A percentile compares a stretch with the other conserved stretches of the same genome.
Conservation (phyloP, 2,329 filamentous ascomycete species). For the Tolypocladium cylindrosporum region DNA sequence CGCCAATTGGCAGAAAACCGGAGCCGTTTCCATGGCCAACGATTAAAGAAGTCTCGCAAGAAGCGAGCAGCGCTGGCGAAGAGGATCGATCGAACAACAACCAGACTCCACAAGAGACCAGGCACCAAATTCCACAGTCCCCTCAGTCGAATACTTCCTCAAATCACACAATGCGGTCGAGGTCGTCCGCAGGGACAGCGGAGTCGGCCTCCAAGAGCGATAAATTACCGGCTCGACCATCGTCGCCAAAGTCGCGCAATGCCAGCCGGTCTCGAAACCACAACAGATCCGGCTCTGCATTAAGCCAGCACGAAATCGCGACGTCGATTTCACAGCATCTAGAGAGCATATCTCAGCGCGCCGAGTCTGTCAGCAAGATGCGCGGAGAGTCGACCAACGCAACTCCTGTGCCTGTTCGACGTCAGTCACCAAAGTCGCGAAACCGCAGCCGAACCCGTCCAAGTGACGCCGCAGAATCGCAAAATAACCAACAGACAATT, state of each 20-base stretch:
- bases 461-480: not conserved
- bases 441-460: constrained; percentile 8
- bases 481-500: constrained; percentile 8
- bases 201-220: not conserved
- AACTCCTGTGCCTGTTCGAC: constrained; percentile 1
- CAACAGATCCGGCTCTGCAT: constrained; percentile 13
- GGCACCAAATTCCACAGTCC: constrained; percentile 1
- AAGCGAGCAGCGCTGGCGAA: not conserved
- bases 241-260: constrained; percentile 25
- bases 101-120: not conserved
- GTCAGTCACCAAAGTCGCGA: constrained; percentile 7
- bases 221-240: constrained; percentile 9
- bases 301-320: constrained; percentile 1
- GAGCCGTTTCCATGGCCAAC: constrained; percentile 13
- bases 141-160: constrained; percentile 5
- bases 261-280: constrained; percentile 17
- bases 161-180: constrained; percentile 1
- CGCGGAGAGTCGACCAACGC: not conserved
- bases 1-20: constrained; percentile 9
- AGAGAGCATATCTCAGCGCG: constrained; percentile 12
- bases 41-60: constrained; percentile 1
- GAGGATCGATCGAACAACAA: not conserved
- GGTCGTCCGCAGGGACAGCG: not conserved
- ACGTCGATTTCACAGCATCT: constrained; percentile 11
- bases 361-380: constrained; percentile 11